A percentile compares a stretch with the other conserved stretches of the same genome.
Conservation (phyloP, 176 grass and related monocot species). For the Cenchrus purpureus region DNA sequence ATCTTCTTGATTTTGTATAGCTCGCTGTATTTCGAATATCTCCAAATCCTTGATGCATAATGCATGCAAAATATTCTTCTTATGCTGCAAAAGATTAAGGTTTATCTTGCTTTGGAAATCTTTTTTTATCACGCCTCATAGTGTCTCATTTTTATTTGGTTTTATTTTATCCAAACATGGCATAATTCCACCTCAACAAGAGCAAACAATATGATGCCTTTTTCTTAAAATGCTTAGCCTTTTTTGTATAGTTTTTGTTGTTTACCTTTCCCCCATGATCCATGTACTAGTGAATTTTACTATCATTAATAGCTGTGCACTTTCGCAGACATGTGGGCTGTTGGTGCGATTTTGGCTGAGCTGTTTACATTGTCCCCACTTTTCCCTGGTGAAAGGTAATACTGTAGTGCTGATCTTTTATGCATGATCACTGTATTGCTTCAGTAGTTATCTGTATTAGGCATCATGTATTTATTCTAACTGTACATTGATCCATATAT, state of each 20-base stretch:
- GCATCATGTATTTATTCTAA: background rate
- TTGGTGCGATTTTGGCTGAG: slow-evolving; percentile 93
- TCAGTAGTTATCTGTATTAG: background rate
- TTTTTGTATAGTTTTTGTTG: background rate
- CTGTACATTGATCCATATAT: background rate
- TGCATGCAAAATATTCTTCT: background rate
- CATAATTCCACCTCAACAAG: background rate
- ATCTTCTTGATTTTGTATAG: slow-evolving; percentile 5
- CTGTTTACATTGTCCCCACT: slow-evolving; percentile 81
- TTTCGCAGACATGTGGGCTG: slow-evolving; percentile 84
- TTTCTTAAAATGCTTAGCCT: background rate
- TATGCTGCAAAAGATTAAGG: background rate
- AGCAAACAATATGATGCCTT: background rate
- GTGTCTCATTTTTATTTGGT: background rate
- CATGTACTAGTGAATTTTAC: background rate
- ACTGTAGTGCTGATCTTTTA: slow-evolving; percentile 1
- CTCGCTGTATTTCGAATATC: slow-evolving; percentile 14
- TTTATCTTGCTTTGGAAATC: background rate
- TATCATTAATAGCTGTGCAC: background rate
- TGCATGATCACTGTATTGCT: background rate
- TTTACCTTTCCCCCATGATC: background rate
- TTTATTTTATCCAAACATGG: background rate
- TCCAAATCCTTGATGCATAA: background rate
- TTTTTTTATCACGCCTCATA: background rate
- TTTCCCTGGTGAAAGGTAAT: slow-evolving; percentile 92